Evolutionary conservation across 2,329 filamentous ascomycete genomes (phyloP).

Genomic region (Trichophaea hybrida): DNA sequence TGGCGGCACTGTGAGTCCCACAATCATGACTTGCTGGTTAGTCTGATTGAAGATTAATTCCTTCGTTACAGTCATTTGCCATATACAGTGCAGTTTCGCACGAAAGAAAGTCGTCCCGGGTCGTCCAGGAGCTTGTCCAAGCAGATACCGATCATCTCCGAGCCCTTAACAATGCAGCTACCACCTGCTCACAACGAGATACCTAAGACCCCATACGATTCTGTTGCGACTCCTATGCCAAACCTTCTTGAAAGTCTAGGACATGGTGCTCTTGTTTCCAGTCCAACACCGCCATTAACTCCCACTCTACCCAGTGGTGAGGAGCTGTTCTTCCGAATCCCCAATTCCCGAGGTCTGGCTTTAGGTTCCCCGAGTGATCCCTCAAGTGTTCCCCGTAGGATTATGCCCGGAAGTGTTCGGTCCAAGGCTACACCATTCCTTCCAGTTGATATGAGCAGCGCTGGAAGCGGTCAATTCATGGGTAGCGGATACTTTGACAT

Average conservation of each 20-base stretch:
- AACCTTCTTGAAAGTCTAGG: slow-evolving; percentile 22
- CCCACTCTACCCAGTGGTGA: slow-evolving; percentile 31
- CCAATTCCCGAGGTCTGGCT: slow-evolving; percentile 26
- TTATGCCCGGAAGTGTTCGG: background rate
- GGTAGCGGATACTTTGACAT: slow-evolving; percentile 22
- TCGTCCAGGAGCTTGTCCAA: slow-evolving; percentile 27
- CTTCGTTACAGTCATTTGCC: slow-evolving; percentile 60
- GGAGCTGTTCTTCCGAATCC: slow-evolving; percentile 35
- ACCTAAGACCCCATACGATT: slow-evolving; percentile 21
- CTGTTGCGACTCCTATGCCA: slow-evolving; percentile 14
- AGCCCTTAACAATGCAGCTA: slow-evolving; percentile 25
- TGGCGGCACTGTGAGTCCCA: slow-evolving; percentile 37
- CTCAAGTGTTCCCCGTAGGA: slow-evolving; percentile 36
- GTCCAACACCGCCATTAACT: slow-evolving; percentile 33
- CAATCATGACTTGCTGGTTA: background rate
- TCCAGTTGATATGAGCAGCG: background rate
- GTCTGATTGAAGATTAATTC: too few species aligned
- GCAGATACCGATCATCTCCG: background rate
- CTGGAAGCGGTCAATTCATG: background rate
- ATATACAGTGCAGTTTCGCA: slow-evolving; percentile 69
- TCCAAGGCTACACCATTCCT: slow-evolving; percentile 2
- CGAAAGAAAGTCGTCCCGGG: slow-evolving; percentile 40
- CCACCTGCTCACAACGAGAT: slow-evolving; percentile 19
- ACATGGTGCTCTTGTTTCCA: slow-evolving; percentile 31
- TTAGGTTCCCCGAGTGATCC: slow-evolving; percentile 56